Conservation (phyloP, 331 rosid genomes). For the Ulmus americana region DNA sequence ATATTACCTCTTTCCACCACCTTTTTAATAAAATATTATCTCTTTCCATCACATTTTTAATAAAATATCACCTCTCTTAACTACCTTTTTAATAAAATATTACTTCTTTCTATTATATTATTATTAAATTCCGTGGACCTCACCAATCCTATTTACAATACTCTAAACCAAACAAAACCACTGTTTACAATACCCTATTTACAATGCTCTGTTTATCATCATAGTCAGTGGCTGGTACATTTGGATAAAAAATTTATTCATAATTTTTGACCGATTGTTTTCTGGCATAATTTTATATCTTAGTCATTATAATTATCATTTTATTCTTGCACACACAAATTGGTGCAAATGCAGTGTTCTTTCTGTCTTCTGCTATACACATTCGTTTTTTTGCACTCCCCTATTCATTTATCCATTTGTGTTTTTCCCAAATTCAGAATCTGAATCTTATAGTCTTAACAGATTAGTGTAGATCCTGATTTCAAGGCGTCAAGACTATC, state of each 20-base stretch:
- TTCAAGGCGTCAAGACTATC: slow-evolving; percentile 69
- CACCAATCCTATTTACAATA: too few relatives aligned
- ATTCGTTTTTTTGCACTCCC: background rate
- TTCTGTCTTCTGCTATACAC: background rate
- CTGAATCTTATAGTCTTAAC: slow-evolving; percentile 26
- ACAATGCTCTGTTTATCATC: too few relatives aligned
- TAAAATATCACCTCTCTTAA: too few relatives aligned
- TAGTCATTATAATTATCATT: background rate
- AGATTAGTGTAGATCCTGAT: slow-evolving; percentile 58
- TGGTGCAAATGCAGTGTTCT: background rate
- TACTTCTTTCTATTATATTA: too few relatives aligned
- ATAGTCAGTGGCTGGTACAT: too few relatives aligned
- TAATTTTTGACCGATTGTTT: background rate
- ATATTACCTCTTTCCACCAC: too few relatives aligned
- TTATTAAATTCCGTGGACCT: too few relatives aligned
- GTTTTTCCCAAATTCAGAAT: slow-evolving; percentile 3
- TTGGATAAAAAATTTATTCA: background rate
- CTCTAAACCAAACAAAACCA: too few relatives aligned
- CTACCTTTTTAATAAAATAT: too few relatives aligned
- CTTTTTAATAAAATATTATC: too few relatives aligned
- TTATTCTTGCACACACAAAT: background rate
- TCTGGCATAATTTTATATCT: background rate
- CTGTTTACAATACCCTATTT: too few relatives aligned
- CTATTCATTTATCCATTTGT: slow-evolving; percentile 1
- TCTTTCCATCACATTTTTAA: too few relatives aligned